Evolutionary conservation across 345 rosid genomes (phyloP), one percentile per base, ranked within the genome.

Genomic region (Lepidium didymum): DNA sequence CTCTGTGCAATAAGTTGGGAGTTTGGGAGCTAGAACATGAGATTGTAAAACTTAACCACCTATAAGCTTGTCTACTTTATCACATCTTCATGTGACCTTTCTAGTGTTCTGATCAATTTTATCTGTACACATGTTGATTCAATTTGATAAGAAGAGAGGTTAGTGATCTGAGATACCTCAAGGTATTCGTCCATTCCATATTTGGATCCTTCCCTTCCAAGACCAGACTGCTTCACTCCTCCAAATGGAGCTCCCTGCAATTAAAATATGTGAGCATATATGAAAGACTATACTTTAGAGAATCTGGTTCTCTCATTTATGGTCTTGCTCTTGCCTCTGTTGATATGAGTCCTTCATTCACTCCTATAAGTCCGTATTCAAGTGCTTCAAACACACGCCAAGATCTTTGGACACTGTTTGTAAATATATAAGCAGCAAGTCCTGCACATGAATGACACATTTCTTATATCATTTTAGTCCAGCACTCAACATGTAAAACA

Each of bases 141-240:
- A 8, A 54, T 35, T 53, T 16, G 41, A 29, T 42, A 35, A 35
- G 77, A n/a, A 54, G 67, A 27, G 47, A 79, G 13, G 36, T 7
- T 18, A 34, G 56, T 59, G 69, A 62, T 64, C 75, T 50, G 54
- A 51, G 27, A 80, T 78, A 91, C 97, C 78, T 94, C 96, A 56
- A 85, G 79, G 74, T 87, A 94, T 77, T 91, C 97, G 69, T 94
- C 99, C 70, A 91, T 85, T 64, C 99, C 97, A 57, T 94, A 94
- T 81, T 91, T 91, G 68, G 97, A 94, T 74, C 97, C 99, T 82
- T 94, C 97, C 59, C 96, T 87, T 71, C 97, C 99, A 64, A 91
- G 91, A 72, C 96, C 96, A 54, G 97, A 91, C 73, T 94, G 95
- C 75, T 89, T 89, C 64, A 94, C 85, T 73, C 97, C 97, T 45